Evolutionary conservation across 148 eudicot genomes (phyloP).

Genomic region (Rhododendron kiyosumense): DNA sequence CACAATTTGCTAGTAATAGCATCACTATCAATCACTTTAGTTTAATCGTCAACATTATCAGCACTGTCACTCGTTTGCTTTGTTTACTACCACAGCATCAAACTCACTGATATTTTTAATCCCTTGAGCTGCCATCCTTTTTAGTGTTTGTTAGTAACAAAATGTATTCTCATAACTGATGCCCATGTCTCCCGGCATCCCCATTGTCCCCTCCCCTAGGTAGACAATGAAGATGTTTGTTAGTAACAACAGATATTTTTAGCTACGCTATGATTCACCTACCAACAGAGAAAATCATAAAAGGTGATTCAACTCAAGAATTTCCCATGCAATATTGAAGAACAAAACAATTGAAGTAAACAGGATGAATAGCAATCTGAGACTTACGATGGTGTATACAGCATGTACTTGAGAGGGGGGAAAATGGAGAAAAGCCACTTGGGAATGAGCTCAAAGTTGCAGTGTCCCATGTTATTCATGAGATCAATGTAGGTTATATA

Average conservation of each 20-base stretch:
- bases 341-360: neutral
- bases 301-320: neutral
- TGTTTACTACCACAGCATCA: neutral
- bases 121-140: neutral
- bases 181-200: neutral
- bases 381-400: conserved; percentile 76
- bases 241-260: neutral
- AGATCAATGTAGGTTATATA: conserved; percentile 51
- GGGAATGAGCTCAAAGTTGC: conserved; percentile 72
- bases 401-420: conserved; percentile 69
- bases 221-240: neutral
- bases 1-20: neutral
- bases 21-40: neutral
- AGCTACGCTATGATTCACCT: neutral
- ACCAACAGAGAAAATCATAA: neutral
- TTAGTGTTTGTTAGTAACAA: neutral
- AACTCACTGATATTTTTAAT: neutral
- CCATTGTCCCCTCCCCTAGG: neutral
- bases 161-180: neutral
- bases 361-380: neutral
- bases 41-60: neutral
- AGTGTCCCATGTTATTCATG: conserved; percentile 75
- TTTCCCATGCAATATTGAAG: neutral
- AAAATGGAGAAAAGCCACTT: conserved; percentile 41
- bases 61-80: neutral